Evolutionary conservation across 768 basidiomycete genomes (phyloP), one percentile per base, ranked within the genome.

Genomic region (Tephrocybe sp.): DNA sequence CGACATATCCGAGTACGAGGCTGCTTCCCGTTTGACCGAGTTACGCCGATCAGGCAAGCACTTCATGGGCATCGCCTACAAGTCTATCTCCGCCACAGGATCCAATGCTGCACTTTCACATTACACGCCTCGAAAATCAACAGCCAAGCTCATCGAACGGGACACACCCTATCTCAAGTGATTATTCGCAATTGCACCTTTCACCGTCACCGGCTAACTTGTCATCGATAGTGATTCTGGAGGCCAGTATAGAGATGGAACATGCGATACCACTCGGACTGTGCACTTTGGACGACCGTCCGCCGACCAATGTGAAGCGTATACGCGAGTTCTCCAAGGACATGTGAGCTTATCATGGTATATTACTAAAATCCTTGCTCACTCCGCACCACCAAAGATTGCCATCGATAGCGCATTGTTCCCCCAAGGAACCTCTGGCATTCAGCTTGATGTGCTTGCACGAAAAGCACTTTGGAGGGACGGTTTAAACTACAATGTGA

Each of bases 71-170:
- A 81, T 90, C 15, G 92, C 92, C 5, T 94, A 94, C 58, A 88
- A 90, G 68, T 90, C 85, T 49, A 96, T 98, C 54, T 90, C 88
- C 20, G 96, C 90, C 2, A 85, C 81, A 33, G 96, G 95, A 2
- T 77, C 90, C 2, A 96, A 99, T 64, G 95, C 91, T 49, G 97
- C 96, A 15, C 70, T 98, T 20, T 94, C 97, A 3, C 97, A 99
- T 70, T 98, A 99, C 67, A 77, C 80, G 0, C 93, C 97, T 0
- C 79, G 80, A 53, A 84, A 87, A 63, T 68, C 73, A 17, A 76
- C 74, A 15, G 88, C 88, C n/a, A 68, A 72, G 38, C 75, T 88
- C 69, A 90, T 99, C 59, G 85, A 88, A 58, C 76, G 82, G 30
- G 79, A 87, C 11, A 79, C 83, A 1, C 92, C 94, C 4, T 99